phyloP scores from a whole-genome alignment of 139 green algal genomes.

The Chlorella sorokiniana region DNA sequence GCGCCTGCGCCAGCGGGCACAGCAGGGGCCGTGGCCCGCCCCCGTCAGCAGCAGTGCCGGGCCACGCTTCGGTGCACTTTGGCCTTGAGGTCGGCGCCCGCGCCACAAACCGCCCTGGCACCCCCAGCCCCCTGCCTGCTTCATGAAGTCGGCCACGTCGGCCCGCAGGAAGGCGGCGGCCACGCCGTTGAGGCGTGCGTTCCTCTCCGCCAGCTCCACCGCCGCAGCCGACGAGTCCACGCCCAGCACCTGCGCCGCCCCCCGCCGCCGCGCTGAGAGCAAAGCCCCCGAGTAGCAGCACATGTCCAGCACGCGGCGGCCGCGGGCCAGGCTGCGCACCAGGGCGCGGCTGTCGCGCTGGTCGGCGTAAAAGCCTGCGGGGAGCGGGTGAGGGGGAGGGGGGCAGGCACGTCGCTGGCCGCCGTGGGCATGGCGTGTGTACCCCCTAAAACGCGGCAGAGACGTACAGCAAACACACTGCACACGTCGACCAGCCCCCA shows the following conservation, averaged over 20 bases:
- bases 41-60: too few relatives aligned
- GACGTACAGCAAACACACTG: too few relatives aligned
- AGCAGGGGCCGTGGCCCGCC: not conserved
- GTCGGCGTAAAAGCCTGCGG: constrained; percentile 80
- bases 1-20: not conserved
- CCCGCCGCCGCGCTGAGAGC: constrained; percentile 52
- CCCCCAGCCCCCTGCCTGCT: constrained; percentile 24
- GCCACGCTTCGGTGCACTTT: too few relatives aligned
- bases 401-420: not conserved
- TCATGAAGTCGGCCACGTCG: constrained; percentile 77
- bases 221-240: constrained; percentile 77
- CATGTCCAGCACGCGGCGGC: constrained; percentile 81
- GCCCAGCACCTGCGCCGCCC: constrained; percentile 3
- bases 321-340: constrained; percentile 57
- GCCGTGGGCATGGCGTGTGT: too few relatives aligned
- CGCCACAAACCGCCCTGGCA: not conserved
- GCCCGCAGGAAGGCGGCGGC: constrained; percentile 58
- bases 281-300: constrained; percentile 91
- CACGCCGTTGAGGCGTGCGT: constrained; percentile 82
- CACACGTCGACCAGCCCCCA: not conserved
- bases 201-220: constrained; percentile 70
- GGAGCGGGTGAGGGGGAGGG: not conserved
- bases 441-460: too few relatives aligned
- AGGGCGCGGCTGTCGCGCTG: constrained; percentile 83
- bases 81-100: not conserved